Base-by-base conservation (phyloP, 2,329 filamentous ascomycete species). In the Fusarium hainanense region DNA sequence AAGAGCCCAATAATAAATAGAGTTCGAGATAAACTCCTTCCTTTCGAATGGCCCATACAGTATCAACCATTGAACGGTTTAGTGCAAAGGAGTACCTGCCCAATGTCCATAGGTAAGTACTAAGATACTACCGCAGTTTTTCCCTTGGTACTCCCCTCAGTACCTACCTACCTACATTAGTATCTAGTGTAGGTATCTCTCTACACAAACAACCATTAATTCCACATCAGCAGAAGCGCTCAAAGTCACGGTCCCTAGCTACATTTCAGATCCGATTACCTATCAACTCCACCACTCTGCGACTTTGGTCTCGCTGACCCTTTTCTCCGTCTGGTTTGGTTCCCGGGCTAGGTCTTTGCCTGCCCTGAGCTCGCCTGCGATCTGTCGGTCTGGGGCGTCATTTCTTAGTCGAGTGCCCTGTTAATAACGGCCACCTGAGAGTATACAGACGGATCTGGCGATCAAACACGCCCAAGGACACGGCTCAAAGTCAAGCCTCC, bases 391-490 rank as follows among this genome's bases (percentile, higher is more conserved):
- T 56, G 40, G 54, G 48, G 55, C 52, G 54, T 41, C 25, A 43
- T 34, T 41, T n/a, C 23, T 54, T 46, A 50, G 34, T 57, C 14
- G 27, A 37, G 25, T 50, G 68, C 56, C 66, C 52, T 55, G 47
- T 61, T 52, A 43, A 37, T 40, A 57, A 66, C 34, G 44, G 48
- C 59, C 58, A 69, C 67, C 67, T 70, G 66, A 69, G 62, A 51
- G 56, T 28, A 58, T 49, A 68, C 48, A 43, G 58, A 60, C 34
- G 34, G 34, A 37, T 46, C 40, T 68, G 68, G 46, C 46, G 69
- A 71, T 71, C 68, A 67, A 63, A 69, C 69, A 54, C 54, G 21
- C 30, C 43, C 60, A 40, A 46, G 47, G 46, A 23, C 43, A 66
- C 54, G 30, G 68, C 42, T 63, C 52, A 41, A 54, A 44, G 27